Evolutionary conservation across 805 yeast species (phyloP).

Genomic region (Starmerella riodocensis): DNA sequence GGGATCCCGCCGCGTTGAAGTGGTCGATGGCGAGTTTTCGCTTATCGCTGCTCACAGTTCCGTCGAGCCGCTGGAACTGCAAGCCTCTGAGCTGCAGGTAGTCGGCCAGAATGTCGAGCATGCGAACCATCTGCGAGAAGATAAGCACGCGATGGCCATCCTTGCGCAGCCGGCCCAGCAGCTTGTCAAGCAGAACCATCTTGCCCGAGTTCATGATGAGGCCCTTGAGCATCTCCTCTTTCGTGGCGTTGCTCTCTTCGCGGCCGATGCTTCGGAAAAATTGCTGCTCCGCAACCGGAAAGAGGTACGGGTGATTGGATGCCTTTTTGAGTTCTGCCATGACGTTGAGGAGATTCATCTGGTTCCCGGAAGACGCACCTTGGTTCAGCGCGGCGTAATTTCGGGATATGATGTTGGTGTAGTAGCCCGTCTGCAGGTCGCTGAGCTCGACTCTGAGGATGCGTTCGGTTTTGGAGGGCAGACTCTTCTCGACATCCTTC

Average conservation of each 20-base stretch:
- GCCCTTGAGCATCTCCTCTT: slow-evolving; percentile 78
- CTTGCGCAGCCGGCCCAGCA: slow-evolving; percentile 65
- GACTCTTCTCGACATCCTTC: slow-evolving; percentile 92
- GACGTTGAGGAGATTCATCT: slow-evolving; percentile 72
- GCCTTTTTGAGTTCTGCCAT: slow-evolving; percentile 96
- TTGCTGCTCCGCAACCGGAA: slow-evolving; percentile 81
- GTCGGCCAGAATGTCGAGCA: slow-evolving; percentile 89
- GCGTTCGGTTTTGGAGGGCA: slow-evolving; percentile 92
- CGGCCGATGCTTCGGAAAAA: slow-evolving; percentile 42
- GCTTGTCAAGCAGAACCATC: slow-evolving; percentile 88
- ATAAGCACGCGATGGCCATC: slow-evolving; percentile 95
- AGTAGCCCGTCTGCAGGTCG: slow-evolving; percentile 88
- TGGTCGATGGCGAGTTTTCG: slow-evolving; percentile 93
- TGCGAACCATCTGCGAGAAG: slow-evolving; percentile 94
- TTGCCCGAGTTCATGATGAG: slow-evolving; percentile 96
- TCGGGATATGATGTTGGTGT: slow-evolving; percentile 81
- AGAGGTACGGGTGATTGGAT: slow-evolving; percentile 89
- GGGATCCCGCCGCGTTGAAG: slow-evolving; percentile 84
- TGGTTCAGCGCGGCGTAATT: slow-evolving; percentile 85
- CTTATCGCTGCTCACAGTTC: slow-evolving; percentile 89
- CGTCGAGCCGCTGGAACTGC: slow-evolving; percentile 85
- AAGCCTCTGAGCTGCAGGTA: slow-evolving; percentile 77
- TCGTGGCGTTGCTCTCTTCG: slow-evolving; percentile 40
- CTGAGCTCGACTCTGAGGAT: slow-evolving; percentile 89
- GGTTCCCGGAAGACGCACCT: slow-evolving; percentile 63